Evolutionary conservation across 352 stramenopile species (phyloP).

Genomic region (Hyaloperonospora brassicae): DNA sequence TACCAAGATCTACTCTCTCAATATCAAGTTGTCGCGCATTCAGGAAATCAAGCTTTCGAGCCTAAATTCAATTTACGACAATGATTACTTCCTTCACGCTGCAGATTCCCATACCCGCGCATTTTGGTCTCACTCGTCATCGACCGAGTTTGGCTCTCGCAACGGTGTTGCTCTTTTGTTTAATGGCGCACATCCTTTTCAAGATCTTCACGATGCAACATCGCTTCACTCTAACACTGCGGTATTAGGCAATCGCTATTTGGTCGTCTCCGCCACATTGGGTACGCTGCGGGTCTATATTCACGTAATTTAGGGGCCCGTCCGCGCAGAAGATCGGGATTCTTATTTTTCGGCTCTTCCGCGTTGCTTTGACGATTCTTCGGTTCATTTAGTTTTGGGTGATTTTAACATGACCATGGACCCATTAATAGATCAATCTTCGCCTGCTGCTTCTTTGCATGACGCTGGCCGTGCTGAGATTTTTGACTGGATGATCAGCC

Average conservation of each 20-base stretch:
- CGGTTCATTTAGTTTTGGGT: conserved; percentile 4
- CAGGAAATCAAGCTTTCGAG: neutral
- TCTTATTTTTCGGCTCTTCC: neutral
- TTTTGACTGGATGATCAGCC: no score
- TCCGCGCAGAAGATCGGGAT: neutral
- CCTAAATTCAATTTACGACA: neutral
- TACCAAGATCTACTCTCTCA: neutral
- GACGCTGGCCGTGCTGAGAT: no score
- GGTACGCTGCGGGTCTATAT: neutral
- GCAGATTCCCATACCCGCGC: neutral
- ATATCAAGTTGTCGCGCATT: neutral
- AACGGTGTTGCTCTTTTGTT: conserved; percentile 1
- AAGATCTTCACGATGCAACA: neutral
- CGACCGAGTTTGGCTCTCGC: neutral
- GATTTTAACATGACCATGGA: conserved; percentile 7
- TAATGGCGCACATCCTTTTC: neutral
- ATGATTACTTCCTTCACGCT: neutral
- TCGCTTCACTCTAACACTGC: neutral
- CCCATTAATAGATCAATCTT: conserved; percentile 1
- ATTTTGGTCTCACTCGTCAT: neutral
- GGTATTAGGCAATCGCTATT: neutral
- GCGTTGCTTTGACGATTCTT: neutral
- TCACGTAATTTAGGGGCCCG: conserved; percentile 2
- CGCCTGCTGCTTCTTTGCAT: neutral
- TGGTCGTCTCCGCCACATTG: neutral